Conservation (phyloP, 306 rosid species). For the Dryas alaskensis region DNA sequence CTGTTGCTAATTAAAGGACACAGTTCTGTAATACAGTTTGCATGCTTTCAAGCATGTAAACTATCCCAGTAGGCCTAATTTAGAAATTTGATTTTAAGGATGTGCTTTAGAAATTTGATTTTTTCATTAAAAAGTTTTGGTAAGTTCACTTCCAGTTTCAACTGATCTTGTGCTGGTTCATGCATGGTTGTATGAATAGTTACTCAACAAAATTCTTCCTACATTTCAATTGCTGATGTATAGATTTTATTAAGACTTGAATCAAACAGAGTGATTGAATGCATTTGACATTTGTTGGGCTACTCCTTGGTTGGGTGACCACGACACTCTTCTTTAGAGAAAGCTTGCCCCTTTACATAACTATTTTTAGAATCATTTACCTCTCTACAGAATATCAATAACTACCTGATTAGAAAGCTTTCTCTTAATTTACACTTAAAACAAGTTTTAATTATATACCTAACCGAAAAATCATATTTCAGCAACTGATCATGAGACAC, state of each 20-base stretch:
- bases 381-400: not conserved
- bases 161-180: not conserved
- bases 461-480: no score
- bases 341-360: not conserved
- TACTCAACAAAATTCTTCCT: not conserved
- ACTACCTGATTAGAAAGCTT: not conserved
- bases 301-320: no score
- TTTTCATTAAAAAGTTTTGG: not conserved
- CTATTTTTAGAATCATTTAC: not conserved
- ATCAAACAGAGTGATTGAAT: not conserved
- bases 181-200: not conserved
- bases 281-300: not conserved
- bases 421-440: not conserved
- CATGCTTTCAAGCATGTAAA: not conserved
- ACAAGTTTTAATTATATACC: no score
- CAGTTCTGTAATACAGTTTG: not conserved
- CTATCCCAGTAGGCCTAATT: not conserved
- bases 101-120: not conserved
- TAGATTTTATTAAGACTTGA: not conserved
- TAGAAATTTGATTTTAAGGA: not conserved
- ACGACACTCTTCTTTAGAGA: not conserved
- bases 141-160: not conserved
- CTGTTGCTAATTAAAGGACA: not conserved
- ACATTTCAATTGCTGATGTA: no score
- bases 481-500: not conserved